Evolutionary conservation across 2,329 filamentous ascomycete genomes (phyloP), one percentile per base, ranked within the genome.

Genomic region (Sarocladiaceae sp.): DNA sequence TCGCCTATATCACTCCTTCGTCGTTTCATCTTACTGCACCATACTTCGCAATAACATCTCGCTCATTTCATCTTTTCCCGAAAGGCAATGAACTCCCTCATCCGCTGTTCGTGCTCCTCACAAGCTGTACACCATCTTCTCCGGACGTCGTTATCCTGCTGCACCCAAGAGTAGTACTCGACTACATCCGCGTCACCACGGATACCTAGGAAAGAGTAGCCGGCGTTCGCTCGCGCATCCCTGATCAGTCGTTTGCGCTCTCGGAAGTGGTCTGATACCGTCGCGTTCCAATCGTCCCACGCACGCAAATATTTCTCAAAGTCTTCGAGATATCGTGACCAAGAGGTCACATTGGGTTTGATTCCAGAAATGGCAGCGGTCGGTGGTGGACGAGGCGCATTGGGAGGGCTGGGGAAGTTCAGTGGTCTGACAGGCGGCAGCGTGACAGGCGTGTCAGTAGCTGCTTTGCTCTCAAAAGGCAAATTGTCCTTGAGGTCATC

Each of bases 61-160:
- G n/a, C 33, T 62, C 53, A 69, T 57, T 67, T 70, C 70, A 74
- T 74, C 70, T 66, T 72, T 35, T 71, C 67, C 54, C 72, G 67
- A 54, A 72, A 71, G 25, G 64, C 73, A 65, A 78, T 71, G 60
- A 84, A 87, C 57, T 82, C 77, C 57, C 75, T 71, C 53, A 90
- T 69, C 10, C 77, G 76, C 53, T 73, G 65, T 53, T 80, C 76
- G 61, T 91, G 87, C 54, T 75, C 75, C 39, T 81, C 77, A 55
- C 78, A 81, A 7, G 80, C 80, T 8, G 76, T 65, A 26, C 69
- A 68, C 84, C 87, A 90, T 52, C 78, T 75, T 60, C 74, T 73
- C 52, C 83, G 73, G 4, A 88, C 79, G 46, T 73, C 71, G 56
- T 82, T 77, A 61, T 91, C 87, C 65, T 88, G 80, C 57, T 79